Evolutionary conservation across 768 basidiomycete genomes (phyloP).

Genomic region (Mycena rebaudengoi): DNA sequence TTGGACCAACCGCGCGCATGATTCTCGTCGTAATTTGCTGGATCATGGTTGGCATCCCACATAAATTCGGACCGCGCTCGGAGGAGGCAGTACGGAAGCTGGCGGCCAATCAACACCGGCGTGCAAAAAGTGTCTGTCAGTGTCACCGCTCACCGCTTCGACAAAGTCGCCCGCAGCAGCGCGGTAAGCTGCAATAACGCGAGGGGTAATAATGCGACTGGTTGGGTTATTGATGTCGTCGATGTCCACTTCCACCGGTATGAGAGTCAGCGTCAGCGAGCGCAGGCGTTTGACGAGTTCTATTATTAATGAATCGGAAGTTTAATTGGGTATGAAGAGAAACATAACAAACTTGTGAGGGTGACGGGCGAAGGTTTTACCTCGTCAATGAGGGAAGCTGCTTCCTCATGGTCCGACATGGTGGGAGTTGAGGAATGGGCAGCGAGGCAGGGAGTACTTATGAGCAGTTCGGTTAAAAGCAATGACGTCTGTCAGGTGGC

Average conservation of each 20-base stretch:
- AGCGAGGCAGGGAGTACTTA: no score
- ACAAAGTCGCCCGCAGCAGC: conserved; percentile 88
- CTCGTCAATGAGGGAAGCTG: conserved; percentile 51
- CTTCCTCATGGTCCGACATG: conserved; percentile 58
- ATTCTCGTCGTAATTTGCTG: conserved; percentile 90
- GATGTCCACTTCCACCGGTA: conserved; percentile 83
- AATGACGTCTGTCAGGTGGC: no score
- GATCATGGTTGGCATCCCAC: conserved; percentile 81
- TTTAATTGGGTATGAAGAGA: not conserved
- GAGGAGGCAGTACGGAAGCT: conserved; percentile 87
- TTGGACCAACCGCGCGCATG: conserved; percentile 45
- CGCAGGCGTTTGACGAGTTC: conserved; percentile 86
- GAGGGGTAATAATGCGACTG: conserved; percentile 83
- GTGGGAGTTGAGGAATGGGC: no score
- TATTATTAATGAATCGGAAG: conserved; percentile 36
- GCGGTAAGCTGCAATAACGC: conserved; percentile 78
- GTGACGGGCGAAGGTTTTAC: conserved; percentile 73
- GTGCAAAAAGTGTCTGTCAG: not conserved
- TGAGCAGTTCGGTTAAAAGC: no score
- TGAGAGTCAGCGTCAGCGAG: conserved; percentile 74
- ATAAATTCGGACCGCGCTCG: conserved; percentile 83
- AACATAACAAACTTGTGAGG: conserved; percentile 68
- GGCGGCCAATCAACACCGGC: no score
- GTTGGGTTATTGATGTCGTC: conserved; percentile 76
- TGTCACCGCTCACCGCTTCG: conserved; percentile 68